Conservation (phyloP, 257 asterid species). For the Nicotiana tabacum region DNA sequence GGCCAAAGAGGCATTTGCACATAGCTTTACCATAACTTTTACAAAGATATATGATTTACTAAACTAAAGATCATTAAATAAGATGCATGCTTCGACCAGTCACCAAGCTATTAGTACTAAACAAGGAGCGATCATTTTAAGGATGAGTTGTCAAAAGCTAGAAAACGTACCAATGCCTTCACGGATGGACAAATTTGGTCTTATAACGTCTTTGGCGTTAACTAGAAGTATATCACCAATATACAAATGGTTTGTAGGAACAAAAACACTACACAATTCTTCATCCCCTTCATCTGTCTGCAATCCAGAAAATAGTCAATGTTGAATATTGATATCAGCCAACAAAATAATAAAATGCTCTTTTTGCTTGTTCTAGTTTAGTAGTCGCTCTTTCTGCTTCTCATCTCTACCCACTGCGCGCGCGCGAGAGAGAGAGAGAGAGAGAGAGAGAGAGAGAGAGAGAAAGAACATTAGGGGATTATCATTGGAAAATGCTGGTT, state of each 20-base stretch:
- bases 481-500: background rate
- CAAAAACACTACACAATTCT: conserved; percentile 82
- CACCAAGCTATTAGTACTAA: background rate
- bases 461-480: background rate
- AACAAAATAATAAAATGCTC: background rate
- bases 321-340: background rate
- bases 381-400: background rate
- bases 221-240: conserved; percentile 78
- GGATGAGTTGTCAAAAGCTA: background rate
- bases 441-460: background rate
- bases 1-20: background rate
- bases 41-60: background rate
- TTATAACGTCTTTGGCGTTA: conserved; percentile 61
- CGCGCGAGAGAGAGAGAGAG: background rate
- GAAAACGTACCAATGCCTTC: conserved; percentile 75
- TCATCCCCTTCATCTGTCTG: conserved; percentile 89
- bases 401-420: background rate
- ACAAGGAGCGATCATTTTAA: background rate
- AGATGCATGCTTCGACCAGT: background rate
- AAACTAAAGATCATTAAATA: background rate
- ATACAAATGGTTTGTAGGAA: conserved; percentile 85
- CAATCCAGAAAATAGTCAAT: conserved; percentile 11
- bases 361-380: no score
- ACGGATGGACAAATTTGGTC: conserved; percentile 81
- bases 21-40: background rate